Base-by-base conservation (phyloP, 805 yeast species). In the Sungouiella blattae region DNA sequence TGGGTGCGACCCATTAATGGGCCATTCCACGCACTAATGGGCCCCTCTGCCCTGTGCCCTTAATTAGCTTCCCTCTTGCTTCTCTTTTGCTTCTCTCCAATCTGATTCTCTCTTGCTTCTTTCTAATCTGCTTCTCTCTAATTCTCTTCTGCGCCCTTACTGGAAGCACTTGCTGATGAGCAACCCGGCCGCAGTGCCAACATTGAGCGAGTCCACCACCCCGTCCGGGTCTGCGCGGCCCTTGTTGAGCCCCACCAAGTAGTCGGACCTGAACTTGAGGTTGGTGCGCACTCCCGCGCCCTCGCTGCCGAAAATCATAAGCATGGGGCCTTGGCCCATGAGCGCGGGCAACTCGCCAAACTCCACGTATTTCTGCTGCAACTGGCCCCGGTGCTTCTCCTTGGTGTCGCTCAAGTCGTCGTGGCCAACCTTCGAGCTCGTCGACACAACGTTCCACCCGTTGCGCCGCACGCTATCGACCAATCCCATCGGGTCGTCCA, bases 151-250 rank as follows among this genome's bases (percentile, higher is more conserved):
- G 26, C 21, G 21, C 30, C n/a, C 22, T 11, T 26, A 29, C 25
- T 39, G 46, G 13, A 47, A 30, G 18, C 42, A 40, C 35, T 43
- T 42, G 13, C 41, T 50, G 6, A 87, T 61, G 32, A 88, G 53
- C 18, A 88, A 52, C 1, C 89, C 93, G 1, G 89, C 74, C 1
- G 97, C 96, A 6, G 88, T 96, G 53, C 93, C 85, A 21, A 87
- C 97, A 53, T 88, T 88, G 51, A 88, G 64, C 20, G 95, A 84
- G 53, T 87, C 96, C 25, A 88, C 80, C 5, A 57, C 44, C 11
- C 22, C 41, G 33, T 55, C 59, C 12, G 51, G 57, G 3, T 49
- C 54, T 11, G 37, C 43, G 21, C 67, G 43, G 5, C 62, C 58
- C 28, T 62, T 57, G 11, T 56, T 60, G 30, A 75, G 52, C 1